Evolutionary conservation across 768 basidiomycete genomes (phyloP), one percentile per base, ranked within the genome.

Genomic region (Lactifluus volemus): DNA sequence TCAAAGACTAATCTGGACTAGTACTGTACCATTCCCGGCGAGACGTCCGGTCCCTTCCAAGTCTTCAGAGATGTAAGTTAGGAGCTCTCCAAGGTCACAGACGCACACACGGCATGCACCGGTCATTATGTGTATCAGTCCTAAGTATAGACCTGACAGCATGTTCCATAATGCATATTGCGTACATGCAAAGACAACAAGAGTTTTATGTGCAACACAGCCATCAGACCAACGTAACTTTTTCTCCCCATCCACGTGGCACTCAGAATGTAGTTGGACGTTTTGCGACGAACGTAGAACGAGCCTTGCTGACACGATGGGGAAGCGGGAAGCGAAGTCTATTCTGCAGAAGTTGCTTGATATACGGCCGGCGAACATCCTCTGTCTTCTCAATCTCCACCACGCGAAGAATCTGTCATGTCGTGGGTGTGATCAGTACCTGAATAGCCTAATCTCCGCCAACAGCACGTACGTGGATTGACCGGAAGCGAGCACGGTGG

Each of bases 401-500:
- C 53, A 98, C 95, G 67, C 96, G 92, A 75, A 99, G 88, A 74
- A 99, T 94, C 93, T 98, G 52, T 17, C 53, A 32, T 10, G 56
- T n/a, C 52, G 19, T 8, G 57, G 47, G 15, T 48, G 62, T 48
- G 15, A n/a, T 52, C 58, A 62, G n/a, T 19, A 8, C 30, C 21
- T 14, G n/a, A 48, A 25, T 19, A 53, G 34, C 21, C 25, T 5
- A 10, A 32, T 44, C 15, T 19, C 25, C 15, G 19, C 29, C 38
- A 38, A n/a, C 30, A 32, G 9, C 34, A 72, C 89, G 65, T 68
- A 95, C 92, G 76, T 96, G 94, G 76, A 98, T 95, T 48, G 92
- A 98, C 77, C 96, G 84, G 88, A 98, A 98, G 74, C 97, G 93
- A 67, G 97, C 97, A 78, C 96, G 93, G 77, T 99, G 96, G 68